Base-by-base conservation (phyloP, 78 protist species). In the Cavenderia fasciculata region DNA sequence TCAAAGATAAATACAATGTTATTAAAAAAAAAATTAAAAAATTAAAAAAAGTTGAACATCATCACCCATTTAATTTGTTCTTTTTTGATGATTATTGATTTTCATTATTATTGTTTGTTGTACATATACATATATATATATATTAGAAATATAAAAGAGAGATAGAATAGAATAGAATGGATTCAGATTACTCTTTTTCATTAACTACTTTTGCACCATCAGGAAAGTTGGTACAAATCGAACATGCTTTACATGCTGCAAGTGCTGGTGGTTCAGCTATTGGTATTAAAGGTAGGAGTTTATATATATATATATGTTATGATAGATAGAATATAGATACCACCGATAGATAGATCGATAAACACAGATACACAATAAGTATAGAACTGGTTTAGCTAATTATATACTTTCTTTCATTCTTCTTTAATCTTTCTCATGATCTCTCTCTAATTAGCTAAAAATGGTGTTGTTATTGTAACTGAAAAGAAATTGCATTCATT, bases 171-270 rank as follows among this genome's bases (percentile, higher is more conserved):
- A 46, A 69, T 19, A 69, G 34, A 69, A 69, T 69, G 52, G 57
- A 79, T 41, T 63, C 88, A 54, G 89, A 91, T 63, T 98, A 98
- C 89, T 69, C 92, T 25, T 98, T 98, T 92, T 96, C 99, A 21
- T 97, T 99, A 46, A 98, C 99, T 2, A 99, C 99, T 11, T 99
- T 99, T 97, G 79, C 96, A 33, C 99, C 99, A 2, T 96, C 99
- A 25, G 99, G 99, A 44, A 98, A 98, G 87, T 95, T 99, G 18
- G 98, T 96, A 12, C 99, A 99, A 94, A 98, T 99, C 74, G 99
- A 99, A 71, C 97, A 99, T 73, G 99, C 99, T 0, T 75, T 98
- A 31, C 88, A 79, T 21, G 99, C 99, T 0, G 99, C 98, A 8
- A 68, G 52, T 2, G 25, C 65, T 2, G 99, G 99, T 21, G 72